Conservation (phyloP, 805 yeast genomes). For the Saturnispora gosingensis region DNA sequence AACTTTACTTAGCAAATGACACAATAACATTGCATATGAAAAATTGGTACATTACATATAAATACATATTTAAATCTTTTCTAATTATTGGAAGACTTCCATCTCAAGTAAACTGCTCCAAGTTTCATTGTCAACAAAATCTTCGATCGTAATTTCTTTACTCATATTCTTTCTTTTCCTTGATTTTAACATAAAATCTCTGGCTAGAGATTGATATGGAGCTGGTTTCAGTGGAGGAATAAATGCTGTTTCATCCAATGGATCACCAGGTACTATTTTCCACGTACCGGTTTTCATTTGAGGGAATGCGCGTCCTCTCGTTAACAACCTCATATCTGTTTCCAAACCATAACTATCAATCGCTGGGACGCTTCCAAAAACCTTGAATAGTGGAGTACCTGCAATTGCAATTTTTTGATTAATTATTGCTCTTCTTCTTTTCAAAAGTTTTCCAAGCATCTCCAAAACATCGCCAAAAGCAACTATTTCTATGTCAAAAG, state of each 20-base stretch:
- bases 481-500: constrained; percentile 50
- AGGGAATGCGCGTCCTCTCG: constrained; percentile 73
- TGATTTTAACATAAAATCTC: constrained; percentile 86
- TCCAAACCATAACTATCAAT: constrained; percentile 88
- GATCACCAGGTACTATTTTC: constrained; percentile 85
- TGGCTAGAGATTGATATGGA: constrained; percentile 54
- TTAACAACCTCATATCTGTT: constrained; percentile 68
- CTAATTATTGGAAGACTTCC: constrained; percentile 14
- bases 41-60: not conserved
- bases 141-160: constrained; percentile 58
- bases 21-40: not conserved
- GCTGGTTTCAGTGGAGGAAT: constrained; percentile 74
- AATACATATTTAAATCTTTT: constrained; percentile 1
- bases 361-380: constrained; percentile 68
- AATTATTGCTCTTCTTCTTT: constrained; percentile 61
- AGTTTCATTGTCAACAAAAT: constrained; percentile 57
- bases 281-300: constrained; percentile 59
- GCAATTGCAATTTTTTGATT: constrained; percentile 44
- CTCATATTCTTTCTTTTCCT: constrained; percentile 79
- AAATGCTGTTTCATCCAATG: constrained; percentile 55
- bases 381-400: constrained; percentile 59
- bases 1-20: not conserved
- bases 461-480: constrained; percentile 35
- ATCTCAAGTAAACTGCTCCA: constrained; percentile 37
- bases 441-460: constrained; percentile 31